A percentile compares a stretch with the other conserved stretches of the same genome.
phyloP scores from a whole-genome alignment of 495 filamentous ascomycete genomes.

The Aspergillus taichungensis region DNA sequence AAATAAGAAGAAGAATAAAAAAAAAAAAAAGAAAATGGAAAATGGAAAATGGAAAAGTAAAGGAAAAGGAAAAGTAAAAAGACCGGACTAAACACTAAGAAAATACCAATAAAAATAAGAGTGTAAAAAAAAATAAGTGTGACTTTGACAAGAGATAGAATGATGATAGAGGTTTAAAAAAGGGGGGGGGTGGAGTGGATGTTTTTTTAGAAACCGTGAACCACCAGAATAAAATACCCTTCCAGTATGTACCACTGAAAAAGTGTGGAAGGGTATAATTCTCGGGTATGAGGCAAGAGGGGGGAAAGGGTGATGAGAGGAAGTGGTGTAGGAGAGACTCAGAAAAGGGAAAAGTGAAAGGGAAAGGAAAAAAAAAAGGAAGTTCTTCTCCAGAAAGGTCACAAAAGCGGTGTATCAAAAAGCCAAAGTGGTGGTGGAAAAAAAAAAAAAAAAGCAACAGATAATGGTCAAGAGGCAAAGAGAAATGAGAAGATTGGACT shows the following conservation, averaged over 20 bases:
- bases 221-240: too few relatives aligned
- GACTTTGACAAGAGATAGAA: too few relatives aligned
- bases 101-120: too few relatives aligned
- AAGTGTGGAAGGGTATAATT: constrained; percentile 1
- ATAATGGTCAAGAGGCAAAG: constrained; percentile 8
- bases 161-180: too few relatives aligned
- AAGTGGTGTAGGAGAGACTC: neutral
- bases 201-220: too few relatives aligned
- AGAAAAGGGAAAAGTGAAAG: neutral
- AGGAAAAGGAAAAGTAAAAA: neutral
- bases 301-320: constrained; percentile 4
- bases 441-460: neutral
- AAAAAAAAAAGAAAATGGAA: constrained; percentile 1
- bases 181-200: too few relatives aligned
- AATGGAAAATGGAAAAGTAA: neutral
- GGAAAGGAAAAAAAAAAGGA: neutral
- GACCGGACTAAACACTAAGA: neutral
- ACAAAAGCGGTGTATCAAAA: constrained; percentile 15
- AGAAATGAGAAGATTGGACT: constrained; percentile 16
- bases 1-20: neutral
- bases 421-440: constrained; percentile 1
- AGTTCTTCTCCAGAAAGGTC: constrained; percentile 2
- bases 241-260: too few relatives aligned
- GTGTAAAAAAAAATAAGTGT: too few relatives aligned
- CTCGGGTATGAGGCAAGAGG: too few relatives aligned